Percentiles rank a stretch among this genome's conserved stretches.
These are phyloP conservation scores for Didymella segeticola DNA, from an alignment of 2,329 filamentous ascomycete genomes.

Conservation along the genomic window DNA sequence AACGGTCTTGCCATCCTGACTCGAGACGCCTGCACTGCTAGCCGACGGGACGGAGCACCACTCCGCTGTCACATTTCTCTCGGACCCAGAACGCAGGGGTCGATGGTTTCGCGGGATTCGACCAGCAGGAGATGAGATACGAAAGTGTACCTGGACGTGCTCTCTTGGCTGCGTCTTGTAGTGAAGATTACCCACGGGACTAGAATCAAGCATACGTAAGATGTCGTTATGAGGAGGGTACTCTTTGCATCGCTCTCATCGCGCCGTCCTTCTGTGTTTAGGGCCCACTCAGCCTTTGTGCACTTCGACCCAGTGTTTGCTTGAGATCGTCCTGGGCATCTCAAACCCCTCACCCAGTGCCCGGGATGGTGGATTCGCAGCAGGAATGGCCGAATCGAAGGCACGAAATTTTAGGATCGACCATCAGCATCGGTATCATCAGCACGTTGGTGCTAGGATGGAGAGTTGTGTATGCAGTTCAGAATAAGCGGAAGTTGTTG, in stretches of 20 bases:
- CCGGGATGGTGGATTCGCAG: constrained; percentile 19
- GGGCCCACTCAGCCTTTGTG: constrained; percentile 2
- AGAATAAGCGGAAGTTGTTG: constrained; percentile 27
- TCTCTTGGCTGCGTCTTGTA: constrained; percentile 6
- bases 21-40: neutral
- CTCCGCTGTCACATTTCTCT: neutral
- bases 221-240: constrained; percentile 3
- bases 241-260: constrained; percentile 4
- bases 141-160: constrained; percentile 1
- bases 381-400: constrained; percentile 27
- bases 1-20: neutral
- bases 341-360: neutral
- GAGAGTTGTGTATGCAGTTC: constrained; percentile 30
- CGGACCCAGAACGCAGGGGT: neutral
- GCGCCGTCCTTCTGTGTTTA: neutral
- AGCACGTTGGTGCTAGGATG: constrained; percentile 27
- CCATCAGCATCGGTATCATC: constrained; percentile 22
- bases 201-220: neutral
- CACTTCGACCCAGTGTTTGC: constrained; percentile 6
- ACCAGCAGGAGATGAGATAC: neutral
- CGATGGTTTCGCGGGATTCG: constrained; percentile 2
- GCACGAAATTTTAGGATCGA: constrained; percentile 23
- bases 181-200: neutral
- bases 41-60: neutral
- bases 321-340: constrained; percentile 10